phyloP scores from a whole-genome alignment of 345 rosid genomes.

The Corchorus capsularis region DNA sequence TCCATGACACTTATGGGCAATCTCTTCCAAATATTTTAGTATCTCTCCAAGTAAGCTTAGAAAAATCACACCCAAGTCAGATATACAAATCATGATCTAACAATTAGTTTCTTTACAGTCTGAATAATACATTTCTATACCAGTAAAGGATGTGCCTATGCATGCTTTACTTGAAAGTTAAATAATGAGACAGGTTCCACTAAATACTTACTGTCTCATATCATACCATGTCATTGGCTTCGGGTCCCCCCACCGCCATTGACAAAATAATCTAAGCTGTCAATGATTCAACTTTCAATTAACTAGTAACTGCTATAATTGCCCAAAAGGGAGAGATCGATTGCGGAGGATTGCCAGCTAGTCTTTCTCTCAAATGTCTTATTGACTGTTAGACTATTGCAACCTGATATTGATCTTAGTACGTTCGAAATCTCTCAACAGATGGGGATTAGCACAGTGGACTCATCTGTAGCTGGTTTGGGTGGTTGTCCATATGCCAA shows the following conservation, averaged over 20 bases:
- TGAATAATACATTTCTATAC: background rate
- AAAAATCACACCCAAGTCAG: background rate
- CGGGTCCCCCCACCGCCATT: background rate
- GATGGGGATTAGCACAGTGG: conserved; percentile 77
- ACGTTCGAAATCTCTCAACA: conserved; percentile 24
- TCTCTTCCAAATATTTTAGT: conserved; percentile 70
- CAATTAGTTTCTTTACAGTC: background rate
- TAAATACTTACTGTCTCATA: background rate
- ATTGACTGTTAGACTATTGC: background rate
- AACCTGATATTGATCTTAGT: background rate
- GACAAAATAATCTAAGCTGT: background rate
- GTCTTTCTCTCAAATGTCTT: background rate
- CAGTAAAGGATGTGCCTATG: background rate
- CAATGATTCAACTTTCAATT: conserved; percentile 11
- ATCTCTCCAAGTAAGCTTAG: conserved; percentile 64
- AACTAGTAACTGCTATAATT: background rate
- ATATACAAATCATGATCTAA: background rate
- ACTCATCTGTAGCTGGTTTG: conserved; percentile 64
- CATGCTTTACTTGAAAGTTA: background rate
- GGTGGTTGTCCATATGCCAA: conserved; percentile 88
- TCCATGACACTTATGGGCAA: conserved; percentile 88
- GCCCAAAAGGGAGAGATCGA: background rate
- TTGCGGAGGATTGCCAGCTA: conserved; percentile 4
- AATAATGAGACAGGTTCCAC: background rate
- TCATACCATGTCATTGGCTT: background rate